phyloP scores from a whole-genome alignment of 2,329 filamentous ascomycete genomes.

The Furcasterigmium furcatum region DNA sequence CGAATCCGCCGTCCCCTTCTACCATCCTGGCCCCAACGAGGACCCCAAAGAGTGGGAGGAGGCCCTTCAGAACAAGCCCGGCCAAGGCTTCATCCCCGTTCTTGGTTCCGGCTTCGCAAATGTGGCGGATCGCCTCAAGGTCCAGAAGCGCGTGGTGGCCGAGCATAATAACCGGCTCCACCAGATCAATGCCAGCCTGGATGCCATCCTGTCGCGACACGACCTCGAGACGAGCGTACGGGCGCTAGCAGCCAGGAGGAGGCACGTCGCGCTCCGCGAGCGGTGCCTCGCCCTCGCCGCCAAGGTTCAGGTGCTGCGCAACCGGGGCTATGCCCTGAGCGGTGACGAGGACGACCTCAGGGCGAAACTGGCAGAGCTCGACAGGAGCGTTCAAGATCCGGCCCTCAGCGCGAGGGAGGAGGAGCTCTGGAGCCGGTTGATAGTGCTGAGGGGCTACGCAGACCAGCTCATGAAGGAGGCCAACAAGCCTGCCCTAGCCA shows the following conservation, averaged over 20 bases:
- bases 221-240: slow-evolving; percentile 74
- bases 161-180: slow-evolving; percentile 71
- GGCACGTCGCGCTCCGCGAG: slow-evolving; percentile 70
- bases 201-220: slow-evolving; percentile 70
- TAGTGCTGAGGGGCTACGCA: slow-evolving; percentile 70
- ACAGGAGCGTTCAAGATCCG: slow-evolving; percentile 70
- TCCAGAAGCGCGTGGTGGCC: slow-evolving; percentile 66
- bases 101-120: slow-evolving; percentile 71
- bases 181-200: slow-evolving; percentile 73
- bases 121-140: slow-evolving; percentile 67
- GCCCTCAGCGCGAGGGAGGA: slow-evolving; percentile 73
- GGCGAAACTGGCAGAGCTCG: slow-evolving; percentile 65
- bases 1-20: slow-evolving; percentile 71
- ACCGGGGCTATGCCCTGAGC: slow-evolving; percentile 77
- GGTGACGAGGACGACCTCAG: slow-evolving; percentile 76
- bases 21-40: slow-evolving; percentile 66
- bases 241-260: slow-evolving; percentile 67
- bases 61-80: slow-evolving; percentile 76
- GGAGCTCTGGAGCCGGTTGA: slow-evolving; percentile 81
- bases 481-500: slow-evolving; percentile 59
- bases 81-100: slow-evolving; percentile 72
- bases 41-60: slow-evolving; percentile 81
- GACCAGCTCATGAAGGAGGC: slow-evolving; percentile 71
- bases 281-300: slow-evolving; percentile 72
- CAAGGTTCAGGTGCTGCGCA: slow-evolving; percentile 76